These are phyloP conservation scores for Thymus quinquecostatus DNA, from an alignment of 257 asterid genomes.

Conservation along the genomic window DNA sequence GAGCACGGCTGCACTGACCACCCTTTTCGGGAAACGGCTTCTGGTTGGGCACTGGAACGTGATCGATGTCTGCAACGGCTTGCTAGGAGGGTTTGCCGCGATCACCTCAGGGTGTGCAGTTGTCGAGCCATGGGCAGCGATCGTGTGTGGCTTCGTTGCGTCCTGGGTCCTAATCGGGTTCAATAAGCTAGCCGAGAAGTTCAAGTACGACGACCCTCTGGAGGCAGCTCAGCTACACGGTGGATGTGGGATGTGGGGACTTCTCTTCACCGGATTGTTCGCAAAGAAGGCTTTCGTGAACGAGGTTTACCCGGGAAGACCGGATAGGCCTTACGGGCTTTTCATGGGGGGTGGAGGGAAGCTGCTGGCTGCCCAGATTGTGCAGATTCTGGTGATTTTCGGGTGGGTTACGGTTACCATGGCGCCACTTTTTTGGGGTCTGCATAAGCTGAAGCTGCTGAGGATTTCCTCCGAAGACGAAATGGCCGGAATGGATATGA, in stretches of 20 bases:
- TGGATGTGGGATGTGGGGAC: constrained; percentile 73
- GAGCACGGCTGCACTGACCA: constrained; percentile 66
- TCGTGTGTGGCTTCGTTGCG: constrained; percentile 62
- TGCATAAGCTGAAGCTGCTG: constrained; percentile 48
- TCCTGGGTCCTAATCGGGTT: constrained; percentile 66
- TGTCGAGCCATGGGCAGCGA: constrained; percentile 80
- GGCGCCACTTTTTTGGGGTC: constrained; percentile 58
- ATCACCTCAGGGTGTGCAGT: constrained; percentile 73
- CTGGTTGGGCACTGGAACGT: constrained; percentile 71
- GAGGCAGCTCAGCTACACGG: constrained; percentile 80
- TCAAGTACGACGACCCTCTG: constrained; percentile 61
- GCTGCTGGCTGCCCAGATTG: constrained; percentile 60
- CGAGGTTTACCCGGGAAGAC: constrained; percentile 51
- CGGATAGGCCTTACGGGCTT: constrained; percentile 60
- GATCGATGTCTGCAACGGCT: constrained; percentile 63
- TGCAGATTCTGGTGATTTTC: constrained; percentile 50
- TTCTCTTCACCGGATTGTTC: constrained; percentile 64
- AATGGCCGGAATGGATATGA: constrained; percentile 66
- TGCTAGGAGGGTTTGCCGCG: constrained; percentile 71
- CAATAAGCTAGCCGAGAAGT: constrained; percentile 55
- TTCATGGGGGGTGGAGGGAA: constrained; percentile 76
- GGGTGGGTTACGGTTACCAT: constrained; percentile 71
- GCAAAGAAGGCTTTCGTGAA: constrained; percentile 48
- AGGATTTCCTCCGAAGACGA: constrained; percentile 61
- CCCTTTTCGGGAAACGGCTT: constrained; percentile 60